These are phyloP conservation scores for Pezicula rhizophila DNA, from an alignment of 2,329 filamentous ascomycete species.

Conservation along the genomic window DNA sequence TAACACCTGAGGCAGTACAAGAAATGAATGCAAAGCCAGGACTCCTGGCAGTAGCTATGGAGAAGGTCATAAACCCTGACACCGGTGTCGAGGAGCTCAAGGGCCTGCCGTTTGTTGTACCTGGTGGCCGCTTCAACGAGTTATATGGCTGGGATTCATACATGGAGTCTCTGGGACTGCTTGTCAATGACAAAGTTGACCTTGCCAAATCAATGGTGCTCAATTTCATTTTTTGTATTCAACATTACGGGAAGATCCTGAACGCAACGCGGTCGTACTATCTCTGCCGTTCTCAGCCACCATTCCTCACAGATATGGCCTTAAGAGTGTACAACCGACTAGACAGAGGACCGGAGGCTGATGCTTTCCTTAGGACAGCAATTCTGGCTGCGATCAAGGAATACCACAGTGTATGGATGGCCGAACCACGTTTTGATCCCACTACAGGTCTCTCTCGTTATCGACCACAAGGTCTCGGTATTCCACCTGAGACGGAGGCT, in stretches of 20 bases:
- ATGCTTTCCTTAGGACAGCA: slow-evolving; percentile 74
- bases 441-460: slow-evolving; percentile 46
- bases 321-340: slow-evolving; percentile 87
- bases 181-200: slow-evolving; percentile 79
- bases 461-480: slow-evolving; percentile 43
- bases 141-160: slow-evolving; percentile 99
- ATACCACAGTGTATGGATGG: slow-evolving; percentile 26
- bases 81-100: slow-evolving; percentile 66
- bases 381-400: slow-evolving; percentile 88
- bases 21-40: slow-evolving; percentile 85
- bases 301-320: slow-evolving; percentile 96
- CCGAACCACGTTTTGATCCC: slow-evolving; percentile 39
- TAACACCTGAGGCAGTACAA: slow-evolving; percentile 74
- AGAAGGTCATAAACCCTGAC: slow-evolving; percentile 60
- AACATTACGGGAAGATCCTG: slow-evolving; percentile 96
- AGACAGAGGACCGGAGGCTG: slow-evolving; percentile 71
- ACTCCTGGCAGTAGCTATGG: slow-evolving; percentile 83
- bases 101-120: slow-evolving; percentile 93
- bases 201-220: slow-evolving; percentile 90
- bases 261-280: slow-evolving; percentile 98
- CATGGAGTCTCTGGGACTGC: slow-evolving; percentile 88
- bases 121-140: slow-evolving; percentile 95
- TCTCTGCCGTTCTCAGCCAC: slow-evolving; percentile 86
- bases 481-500: slow-evolving; percentile 51
- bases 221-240: slow-evolving; percentile 97